phyloP scores from a whole-genome alignment of 768 basidiomycete species.

The Rhizopogon rudus region DNA sequence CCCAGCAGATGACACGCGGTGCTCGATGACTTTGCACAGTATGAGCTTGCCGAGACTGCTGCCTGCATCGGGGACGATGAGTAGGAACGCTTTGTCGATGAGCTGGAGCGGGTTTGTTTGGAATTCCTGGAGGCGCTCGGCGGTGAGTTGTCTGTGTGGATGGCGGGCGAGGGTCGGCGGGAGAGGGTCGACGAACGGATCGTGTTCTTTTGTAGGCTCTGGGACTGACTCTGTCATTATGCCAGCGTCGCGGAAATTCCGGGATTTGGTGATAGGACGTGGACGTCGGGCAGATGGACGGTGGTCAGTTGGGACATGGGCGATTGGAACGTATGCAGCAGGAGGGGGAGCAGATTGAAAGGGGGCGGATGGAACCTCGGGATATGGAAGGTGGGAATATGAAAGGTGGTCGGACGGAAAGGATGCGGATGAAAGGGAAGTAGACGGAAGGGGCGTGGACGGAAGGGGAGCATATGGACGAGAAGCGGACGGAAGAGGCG shows the following conservation, averaged over 20 bases:
- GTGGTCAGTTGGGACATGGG: no score
- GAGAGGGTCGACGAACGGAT: neutral
- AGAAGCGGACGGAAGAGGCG: no score
- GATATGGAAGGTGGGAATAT: no score
- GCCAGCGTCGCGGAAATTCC: neutral
- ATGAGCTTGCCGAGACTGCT: neutral
- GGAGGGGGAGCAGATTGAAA: no score
- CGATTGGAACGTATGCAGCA: no score
- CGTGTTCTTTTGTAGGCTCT: neutral
- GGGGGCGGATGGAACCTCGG: no score
- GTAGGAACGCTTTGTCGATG: neutral
- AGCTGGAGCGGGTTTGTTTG: neutral
- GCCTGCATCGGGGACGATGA: neutral
- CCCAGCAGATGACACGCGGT: neutral
- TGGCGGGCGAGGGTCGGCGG: neutral
- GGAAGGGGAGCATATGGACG: no score
- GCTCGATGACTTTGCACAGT: neutral
- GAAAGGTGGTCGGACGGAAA: no score
- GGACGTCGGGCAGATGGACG: no score
- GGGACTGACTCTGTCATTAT: neutral
- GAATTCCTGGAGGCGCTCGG: neutral
- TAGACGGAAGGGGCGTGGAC: no score
- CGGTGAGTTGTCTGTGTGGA: neutral
- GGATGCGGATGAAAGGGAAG: no score
- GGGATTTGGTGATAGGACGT: neutral